Conservation (phyloP, 192 early-diverging fungal genomes). For the Rhizoclosmatium globosum region DNA sequence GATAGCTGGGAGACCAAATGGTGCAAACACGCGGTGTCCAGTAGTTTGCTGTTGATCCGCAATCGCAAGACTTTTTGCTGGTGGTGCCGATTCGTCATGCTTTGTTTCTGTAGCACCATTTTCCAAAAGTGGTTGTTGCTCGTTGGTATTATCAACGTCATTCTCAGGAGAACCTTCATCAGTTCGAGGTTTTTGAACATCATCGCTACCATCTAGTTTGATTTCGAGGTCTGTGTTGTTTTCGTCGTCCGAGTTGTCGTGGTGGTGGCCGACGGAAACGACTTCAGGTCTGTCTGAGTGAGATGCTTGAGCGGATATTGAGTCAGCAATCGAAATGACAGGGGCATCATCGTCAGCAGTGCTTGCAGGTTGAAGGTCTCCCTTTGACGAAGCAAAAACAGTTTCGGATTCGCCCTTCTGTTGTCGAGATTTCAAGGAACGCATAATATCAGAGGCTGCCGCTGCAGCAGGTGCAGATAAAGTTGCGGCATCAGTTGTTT, state of each 20-base stretch:
- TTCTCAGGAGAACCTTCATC: background rate
- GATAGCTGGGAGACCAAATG: conserved; percentile 87
- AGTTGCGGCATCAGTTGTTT: background rate
- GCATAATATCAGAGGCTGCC: background rate
- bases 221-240: conserved; percentile 2
- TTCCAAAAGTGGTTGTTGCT: background rate
- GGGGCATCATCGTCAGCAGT: conserved; percentile 8
- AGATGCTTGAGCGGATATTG: background rate
- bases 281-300: conserved; percentile 16
- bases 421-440: background rate
- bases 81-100: conserved; percentile 21
- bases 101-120: conserved; percentile 8
- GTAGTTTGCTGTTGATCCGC: background rate
- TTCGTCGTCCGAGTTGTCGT: conserved; percentile 12
- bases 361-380: background rate
- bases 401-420: conserved; percentile 20
- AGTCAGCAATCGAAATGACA: conserved; percentile 29
- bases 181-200: background rate
- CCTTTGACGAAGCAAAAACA: conserved; percentile 5
- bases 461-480: background rate
- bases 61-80: conserved; percentile 6
- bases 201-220: background rate
- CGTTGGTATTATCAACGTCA: background rate
- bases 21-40: conserved; percentile 41
- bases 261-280: conserved; percentile 15